Evolutionary conservation across 768 basidiomycete species (phyloP).

Genomic region (Psilocybe cyanescens): DNA sequence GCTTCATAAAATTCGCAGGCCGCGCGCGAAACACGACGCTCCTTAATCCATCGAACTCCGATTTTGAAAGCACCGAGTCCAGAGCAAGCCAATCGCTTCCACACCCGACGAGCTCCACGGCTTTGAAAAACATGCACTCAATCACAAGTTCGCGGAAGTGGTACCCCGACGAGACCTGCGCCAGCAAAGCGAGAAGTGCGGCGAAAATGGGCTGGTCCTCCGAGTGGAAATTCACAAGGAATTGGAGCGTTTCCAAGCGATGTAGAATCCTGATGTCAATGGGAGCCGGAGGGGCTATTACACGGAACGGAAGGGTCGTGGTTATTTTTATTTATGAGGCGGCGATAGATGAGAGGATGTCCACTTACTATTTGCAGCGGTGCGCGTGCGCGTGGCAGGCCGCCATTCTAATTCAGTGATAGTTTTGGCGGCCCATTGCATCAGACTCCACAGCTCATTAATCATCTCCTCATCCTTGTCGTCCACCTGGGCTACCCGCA

Average conservation of each 20-base stretch:
- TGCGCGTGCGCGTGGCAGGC: conserved; percentile 14
- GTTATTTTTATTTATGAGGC: neutral
- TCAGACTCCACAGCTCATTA: conserved; percentile 19
- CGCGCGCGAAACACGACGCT: conserved; percentile 18
- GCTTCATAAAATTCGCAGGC: conserved; percentile 4
- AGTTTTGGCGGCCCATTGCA: conserved; percentile 22
- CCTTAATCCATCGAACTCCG: conserved; percentile 13
- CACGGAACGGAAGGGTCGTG: too few relatives aligned
- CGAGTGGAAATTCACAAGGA: conserved; percentile 27
- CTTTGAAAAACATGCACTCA: conserved; percentile 24
- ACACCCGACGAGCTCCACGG: conserved; percentile 21
- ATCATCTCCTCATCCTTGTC: conserved; percentile 13
- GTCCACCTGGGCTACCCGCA: conserved; percentile 16
- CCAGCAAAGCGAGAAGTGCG: conserved; percentile 16
- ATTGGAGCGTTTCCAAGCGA: conserved; percentile 16
- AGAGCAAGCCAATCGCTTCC: conserved; percentile 20
- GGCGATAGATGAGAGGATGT: neutral
- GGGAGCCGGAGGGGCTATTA: conserved; percentile 19
- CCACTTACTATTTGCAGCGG: conserved; percentile 16
- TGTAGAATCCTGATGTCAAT: conserved; percentile 19
- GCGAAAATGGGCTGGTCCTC: conserved; percentile 17
- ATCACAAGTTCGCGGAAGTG: conserved; percentile 18
- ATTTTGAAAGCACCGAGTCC: conserved; percentile 12
- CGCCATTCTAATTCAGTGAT: conserved; percentile 23
- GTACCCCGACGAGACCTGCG: conserved; percentile 17